A percentile compares a stretch with the other conserved stretches of the same genome.
These are phyloP conservation scores for Dovyalis caffra DNA, from an alignment of 345 rosid species.

Conservation along the genomic window DNA sequence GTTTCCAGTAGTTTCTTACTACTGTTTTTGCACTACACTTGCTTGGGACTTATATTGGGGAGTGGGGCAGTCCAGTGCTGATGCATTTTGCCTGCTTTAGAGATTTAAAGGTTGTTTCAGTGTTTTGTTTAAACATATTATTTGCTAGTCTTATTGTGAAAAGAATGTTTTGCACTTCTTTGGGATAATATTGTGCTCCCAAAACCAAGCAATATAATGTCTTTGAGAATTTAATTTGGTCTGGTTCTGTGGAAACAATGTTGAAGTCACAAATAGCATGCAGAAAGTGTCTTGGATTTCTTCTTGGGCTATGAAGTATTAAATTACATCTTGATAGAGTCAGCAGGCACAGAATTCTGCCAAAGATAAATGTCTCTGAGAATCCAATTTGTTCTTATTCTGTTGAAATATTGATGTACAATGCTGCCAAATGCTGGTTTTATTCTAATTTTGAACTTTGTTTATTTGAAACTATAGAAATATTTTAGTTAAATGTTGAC, in stretches of 20 bases:
- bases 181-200: neutral
- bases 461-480: too few relatives aligned
- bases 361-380: too few relatives aligned
- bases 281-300: neutral
- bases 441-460: too few relatives aligned
- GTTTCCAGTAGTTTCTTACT: neutral
- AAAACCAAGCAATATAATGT: neutral
- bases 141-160: constrained; percentile 2
- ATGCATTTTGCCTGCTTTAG: neutral
- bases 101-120: neutral
- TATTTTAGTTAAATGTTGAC: too few relatives aligned
- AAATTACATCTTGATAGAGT: constrained; percentile 5
- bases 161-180: neutral
- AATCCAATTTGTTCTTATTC: too few relatives aligned
- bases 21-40: neutral
- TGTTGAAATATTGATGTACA: too few relatives aligned
- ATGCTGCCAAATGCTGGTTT: too few relatives aligned
- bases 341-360: neutral
- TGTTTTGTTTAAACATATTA: neutral
- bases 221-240: neutral
- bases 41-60: neutral
- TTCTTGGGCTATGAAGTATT: neutral
- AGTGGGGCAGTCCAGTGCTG: neutral
- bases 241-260: neutral
- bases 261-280: neutral